phyloP scores from a whole-genome alignment of 2,329 filamentous ascomycete genomes.

The Fusarium nurragi region DNA sequence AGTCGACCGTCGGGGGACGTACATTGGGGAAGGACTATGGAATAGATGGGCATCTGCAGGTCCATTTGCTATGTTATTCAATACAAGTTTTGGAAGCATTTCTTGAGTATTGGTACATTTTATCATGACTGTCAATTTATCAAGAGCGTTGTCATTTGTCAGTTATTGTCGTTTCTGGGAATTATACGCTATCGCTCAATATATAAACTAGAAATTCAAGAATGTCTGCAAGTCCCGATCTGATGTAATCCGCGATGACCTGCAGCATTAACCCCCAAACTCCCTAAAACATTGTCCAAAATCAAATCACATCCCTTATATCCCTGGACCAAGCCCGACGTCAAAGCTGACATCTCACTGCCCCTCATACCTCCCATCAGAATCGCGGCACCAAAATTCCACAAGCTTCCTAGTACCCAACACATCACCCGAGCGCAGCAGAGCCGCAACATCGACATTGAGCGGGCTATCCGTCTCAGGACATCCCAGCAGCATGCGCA shows the following conservation, averaged over 20 bases:
- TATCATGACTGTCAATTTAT: not conserved
- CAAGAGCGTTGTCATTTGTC: not conserved
- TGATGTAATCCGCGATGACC: constrained; percentile 5
- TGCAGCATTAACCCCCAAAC: constrained; percentile 20
- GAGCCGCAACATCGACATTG: constrained; percentile 79
- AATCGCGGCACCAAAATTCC: constrained; percentile 70
- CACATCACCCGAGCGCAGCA: constrained; percentile 73
- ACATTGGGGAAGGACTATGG: not conserved
- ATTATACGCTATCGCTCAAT: constrained; percentile 21
- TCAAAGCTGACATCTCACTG: constrained; percentile 30
- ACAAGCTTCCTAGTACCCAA: constrained; percentile 76
- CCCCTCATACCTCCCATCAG: constrained; percentile 51
- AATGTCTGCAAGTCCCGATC: constrained; percentile 14
- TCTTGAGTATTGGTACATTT: not conserved
- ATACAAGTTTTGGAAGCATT: not conserved
- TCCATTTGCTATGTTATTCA: not conserved
- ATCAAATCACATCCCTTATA: not conserved
- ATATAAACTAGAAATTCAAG: constrained; percentile 2
- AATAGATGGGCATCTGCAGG: constrained; percentile 13
- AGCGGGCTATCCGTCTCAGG: constrained; percentile 79
- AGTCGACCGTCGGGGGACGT: constrained; percentile 2
- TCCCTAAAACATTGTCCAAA: constrained; percentile 15
- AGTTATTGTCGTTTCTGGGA: not conserved
- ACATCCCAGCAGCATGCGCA: constrained; percentile 71
- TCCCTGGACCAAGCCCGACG: not conserved